Evolutionary conservation across 2,329 filamentous ascomycete species (phyloP), one percentile per base, ranked within the genome.

Genomic region (Phoma sp.): DNA sequence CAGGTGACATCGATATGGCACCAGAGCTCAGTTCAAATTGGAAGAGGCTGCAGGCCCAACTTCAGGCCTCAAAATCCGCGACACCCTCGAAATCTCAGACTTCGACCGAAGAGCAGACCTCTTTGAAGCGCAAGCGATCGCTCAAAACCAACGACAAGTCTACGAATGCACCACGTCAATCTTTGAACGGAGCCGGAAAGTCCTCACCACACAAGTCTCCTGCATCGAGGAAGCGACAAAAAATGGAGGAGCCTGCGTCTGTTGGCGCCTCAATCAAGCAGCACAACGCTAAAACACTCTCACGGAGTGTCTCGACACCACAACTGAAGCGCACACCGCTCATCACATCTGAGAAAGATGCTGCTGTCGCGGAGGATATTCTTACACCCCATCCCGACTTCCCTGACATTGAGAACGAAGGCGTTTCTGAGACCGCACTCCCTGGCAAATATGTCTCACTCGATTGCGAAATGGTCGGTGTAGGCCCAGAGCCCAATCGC

Each of bases 401-500:
- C 68, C 64, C 72, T 60, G 66, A 81, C 42, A 64, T 76, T 40
- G 68, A 74, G 48, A 81, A 81, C 58, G 73, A 74, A 58, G 78
- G 79, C 48, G 66, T 78, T 2, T 74, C 71, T 59, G 74, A 79
- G 20, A 84, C 82, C 5, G 77, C 89, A 29, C 85, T 92, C 47
- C 79, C 93, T 17, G 95, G 93, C 45, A 96, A 95, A 81, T 99
- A 96, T 73, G 79, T 99, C 34, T 90, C 91, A 17, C 85, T 99
- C 39, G 95, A 99, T 78, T 99, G 95, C 75, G 95, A 99, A 78
- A 99, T 99, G 95, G 95, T 99, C 21, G 95, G 93, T 40, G 86
- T 96, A 11, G 90, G 89, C 0, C 75, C 85, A 5, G 73, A 77
- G 32, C 79, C 84, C 3, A 86, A 86, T 43, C 81, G 88, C 60